Base-by-base conservation (phyloP, 2,329 filamentous ascomycete species). In the Bipolaris gigantea region DNA sequence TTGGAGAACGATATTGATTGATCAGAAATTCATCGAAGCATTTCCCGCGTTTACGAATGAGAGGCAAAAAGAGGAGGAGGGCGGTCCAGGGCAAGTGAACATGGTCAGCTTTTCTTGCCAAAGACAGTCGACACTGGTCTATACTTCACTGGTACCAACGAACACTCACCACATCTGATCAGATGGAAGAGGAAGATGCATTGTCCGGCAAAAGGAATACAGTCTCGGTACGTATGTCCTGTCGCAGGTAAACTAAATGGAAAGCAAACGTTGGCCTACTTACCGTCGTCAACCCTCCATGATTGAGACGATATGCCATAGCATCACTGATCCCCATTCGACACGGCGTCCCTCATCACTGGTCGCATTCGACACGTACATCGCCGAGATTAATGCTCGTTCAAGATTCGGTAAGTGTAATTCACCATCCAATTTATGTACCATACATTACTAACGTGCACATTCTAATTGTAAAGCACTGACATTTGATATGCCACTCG, bases 361-460 rank as follows among this genome's bases (percentile, higher is more conserved):
- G 53, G 58, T 46, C 52, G 19, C n/a, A 18, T 8, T 34, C 55
- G 51, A 9, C 45, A 25, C 39, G 39, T 18, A 49, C 44, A 30
- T 15, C 16, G 7, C 16, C 5, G 6, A 21, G 45, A 27, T 33
- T 50, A 55, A 49, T 57, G 18, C 40, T 27, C 48, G 13, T 40
- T 25, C 38, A 25, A n/a, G 23, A n/a, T 15, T 25, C 3, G 19
- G 19, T 56, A 36, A 44, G 27, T 55, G 13, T 48, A 38, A 52
- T 56, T 53, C 53, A 50, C 45, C 40, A 55, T 61, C 47, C 53
- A 30, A 43, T 35, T 53, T 64, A 51, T 61, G 56, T 63, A 70
- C 60, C 67, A 68, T 70, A 70, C 60, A 71, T 66, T 70, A 69
- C 57, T 63, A 54, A 59, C 56, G 44, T 47, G 47, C 41, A n/a